phyloP scores from a whole-genome alignment of 345 rosid species.

The Pseudoturritis turrita region DNA sequence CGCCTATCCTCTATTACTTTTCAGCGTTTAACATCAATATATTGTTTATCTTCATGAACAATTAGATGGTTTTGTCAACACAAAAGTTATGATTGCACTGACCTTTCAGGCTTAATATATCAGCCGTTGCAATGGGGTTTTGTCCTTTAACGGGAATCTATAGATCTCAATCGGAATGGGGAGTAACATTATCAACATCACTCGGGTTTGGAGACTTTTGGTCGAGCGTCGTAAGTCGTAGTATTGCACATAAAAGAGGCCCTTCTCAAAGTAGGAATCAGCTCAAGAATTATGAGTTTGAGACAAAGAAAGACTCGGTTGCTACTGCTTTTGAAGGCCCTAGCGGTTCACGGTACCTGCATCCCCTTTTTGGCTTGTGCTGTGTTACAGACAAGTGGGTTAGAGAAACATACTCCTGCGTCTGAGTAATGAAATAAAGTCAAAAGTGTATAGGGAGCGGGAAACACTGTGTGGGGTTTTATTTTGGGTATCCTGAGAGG shows the following conservation, averaged over 20 bases:
- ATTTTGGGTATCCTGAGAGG: conserved; percentile 25
- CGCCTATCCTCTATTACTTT: not conserved
- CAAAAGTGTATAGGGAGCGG: conserved; percentile 23
- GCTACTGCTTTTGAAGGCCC: conserved; percentile 14
- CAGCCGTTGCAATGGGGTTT: conserved; percentile 27
- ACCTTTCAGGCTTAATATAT: conserved; percentile 26
- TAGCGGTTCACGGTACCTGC: conserved; percentile 29
- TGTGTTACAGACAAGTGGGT: conserved; percentile 24
- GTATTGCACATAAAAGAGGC: conserved; percentile 31
- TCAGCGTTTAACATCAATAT: not conserved
- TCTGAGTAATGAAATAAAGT: conserved; percentile 23
- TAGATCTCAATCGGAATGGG: conserved; percentile 30
- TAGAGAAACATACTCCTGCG: conserved; percentile 13
- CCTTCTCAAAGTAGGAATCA: conserved; percentile 34
- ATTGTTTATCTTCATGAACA: not conserved
- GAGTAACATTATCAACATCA: conserved; percentile 30
- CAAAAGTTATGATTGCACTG: not conserved
- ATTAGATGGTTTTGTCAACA: not conserved
- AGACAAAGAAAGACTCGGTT: conserved; percentile 12
- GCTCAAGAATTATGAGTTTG: conserved; percentile 20
- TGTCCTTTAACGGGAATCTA: conserved; percentile 24
- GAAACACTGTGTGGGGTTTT: conserved; percentile 14
- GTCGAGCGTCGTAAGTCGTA: conserved; percentile 29
- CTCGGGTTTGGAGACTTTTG: conserved; percentile 27
- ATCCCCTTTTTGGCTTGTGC: conserved; percentile 26